Percentiles rank a stretch among this genome's conserved stretches.
These are phyloP conservation scores for Anthracocystis walkeri DNA, from an alignment of 1,284 basidiomycete species.

Conservation along the genomic window DNA sequence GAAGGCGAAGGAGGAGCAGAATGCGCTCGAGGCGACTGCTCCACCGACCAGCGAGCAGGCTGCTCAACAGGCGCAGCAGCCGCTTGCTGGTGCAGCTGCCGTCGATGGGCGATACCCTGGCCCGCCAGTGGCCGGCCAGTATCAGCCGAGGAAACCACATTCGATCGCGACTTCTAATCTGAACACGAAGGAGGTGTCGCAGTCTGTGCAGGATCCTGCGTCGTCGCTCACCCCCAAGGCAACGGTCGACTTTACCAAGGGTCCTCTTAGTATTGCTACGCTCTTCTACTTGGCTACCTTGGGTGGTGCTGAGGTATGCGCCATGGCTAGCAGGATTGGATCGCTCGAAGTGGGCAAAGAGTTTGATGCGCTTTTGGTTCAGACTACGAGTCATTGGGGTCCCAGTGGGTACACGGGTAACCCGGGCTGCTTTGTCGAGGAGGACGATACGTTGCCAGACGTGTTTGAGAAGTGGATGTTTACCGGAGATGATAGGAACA, in stretches of 20 bases:
- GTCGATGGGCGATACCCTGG: slow-evolving; percentile 47
- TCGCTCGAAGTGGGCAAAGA: slow-evolving; percentile 83
- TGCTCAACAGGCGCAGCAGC: slow-evolving; percentile 21
- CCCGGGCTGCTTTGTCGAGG: slow-evolving; percentile 75
- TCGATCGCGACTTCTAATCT: slow-evolving; percentile 43
- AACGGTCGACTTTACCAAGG: slow-evolving; percentile 73
- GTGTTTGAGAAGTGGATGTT: slow-evolving; percentile 67
- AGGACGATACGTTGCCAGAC: slow-evolving; percentile 69
- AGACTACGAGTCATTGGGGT: slow-evolving; percentile 73
- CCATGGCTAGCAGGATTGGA: slow-evolving; percentile 79
- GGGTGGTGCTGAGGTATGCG: slow-evolving; percentile 88
- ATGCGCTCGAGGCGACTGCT: slow-evolving; percentile 14
- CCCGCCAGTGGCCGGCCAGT: slow-evolving; percentile 47
- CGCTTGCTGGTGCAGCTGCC: slow-evolving; percentile 30
- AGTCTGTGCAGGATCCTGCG: slow-evolving; percentile 33
- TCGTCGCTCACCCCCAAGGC: slow-evolving; percentile 27
- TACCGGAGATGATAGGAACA: slow-evolving; percentile 83
- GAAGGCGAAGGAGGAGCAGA: slow-evolving; percentile 38
- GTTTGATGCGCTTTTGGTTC: slow-evolving; percentile 87
- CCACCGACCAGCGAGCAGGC: slow-evolving; percentile 32
- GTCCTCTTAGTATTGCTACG: slow-evolving; percentile 79
- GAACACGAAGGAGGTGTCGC: slow-evolving; percentile 28
- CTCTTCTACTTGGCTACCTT: slow-evolving; percentile 90
- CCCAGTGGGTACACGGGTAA: slow-evolving; percentile 71
- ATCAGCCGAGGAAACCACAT: slow-evolving; percentile 39